A percentile compares a stretch with the other conserved stretches of the same genome.
These are phyloP conservation scores for Exophiala xenobiotica DNA, from an alignment of 2,329 filamentous ascomycete species.

Conservation along the genomic window DNA sequence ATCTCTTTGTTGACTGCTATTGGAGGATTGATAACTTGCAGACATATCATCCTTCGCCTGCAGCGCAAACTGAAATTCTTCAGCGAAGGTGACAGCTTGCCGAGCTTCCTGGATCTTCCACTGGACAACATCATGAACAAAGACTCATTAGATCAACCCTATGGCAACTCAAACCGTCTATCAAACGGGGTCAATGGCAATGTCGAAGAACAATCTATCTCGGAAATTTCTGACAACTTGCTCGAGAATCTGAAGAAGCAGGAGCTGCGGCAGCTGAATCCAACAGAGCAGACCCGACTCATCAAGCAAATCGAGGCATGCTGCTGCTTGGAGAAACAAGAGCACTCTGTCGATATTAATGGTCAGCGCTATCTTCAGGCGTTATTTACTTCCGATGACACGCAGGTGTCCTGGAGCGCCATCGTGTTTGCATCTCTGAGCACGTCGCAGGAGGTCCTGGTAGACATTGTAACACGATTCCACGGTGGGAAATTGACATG, in stretches of 20 bases:
- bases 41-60: conserved; percentile 69
- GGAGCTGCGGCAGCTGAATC: conserved; percentile 75
- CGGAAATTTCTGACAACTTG: conserved; percentile 67
- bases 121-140: conserved; percentile 50
- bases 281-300: conserved; percentile 50
- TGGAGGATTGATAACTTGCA: conserved; percentile 71
- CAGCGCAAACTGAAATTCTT: conserved; percentile 78
- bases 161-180: conserved; percentile 7
- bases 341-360: conserved; percentile 86
- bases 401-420: conserved; percentile 61
- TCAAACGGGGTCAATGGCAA: conserved; percentile 41
- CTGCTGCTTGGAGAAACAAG: conserved; percentile 79
- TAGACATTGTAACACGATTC: conserved; percentile 77
- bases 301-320: conserved; percentile 80
- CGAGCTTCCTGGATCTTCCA: conserved; percentile 68
- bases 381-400: conserved; percentile 72
- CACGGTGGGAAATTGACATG: conserved; percentile 78
- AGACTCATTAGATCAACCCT: conserved; percentile 19
- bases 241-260: conserved; percentile 75
- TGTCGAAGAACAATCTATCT: conserved; percentile 61
- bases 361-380: conserved; percentile 68
- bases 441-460: conserved; percentile 75
- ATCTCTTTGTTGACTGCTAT: conserved; percentile 76
- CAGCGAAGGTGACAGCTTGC: conserved; percentile 74
- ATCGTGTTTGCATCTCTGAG: conserved; percentile 73